Evolutionary conservation across 108 stramenopile genomes (phyloP).

Genomic region (Pseudonitzschia multistriata): DNA sequence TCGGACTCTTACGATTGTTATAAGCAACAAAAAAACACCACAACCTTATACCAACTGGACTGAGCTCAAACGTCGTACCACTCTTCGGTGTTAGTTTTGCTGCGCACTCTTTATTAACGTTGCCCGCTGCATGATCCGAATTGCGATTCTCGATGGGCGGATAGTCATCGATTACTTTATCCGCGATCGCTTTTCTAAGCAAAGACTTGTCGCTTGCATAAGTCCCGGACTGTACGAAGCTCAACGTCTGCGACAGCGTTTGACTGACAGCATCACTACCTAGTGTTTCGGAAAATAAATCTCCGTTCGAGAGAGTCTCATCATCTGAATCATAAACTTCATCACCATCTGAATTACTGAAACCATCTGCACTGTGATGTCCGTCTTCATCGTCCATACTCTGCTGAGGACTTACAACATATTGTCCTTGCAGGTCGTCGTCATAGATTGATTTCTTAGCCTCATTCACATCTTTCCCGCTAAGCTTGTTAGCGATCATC

Average conservation of each 20-base stretch:
- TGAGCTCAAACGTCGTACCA: conserved; percentile 14
- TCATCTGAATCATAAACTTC: conserved; percentile 25
- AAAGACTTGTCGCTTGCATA: conserved; percentile 8
- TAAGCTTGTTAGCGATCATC: conserved; percentile 11
- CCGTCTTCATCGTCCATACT: conserved; percentile 24
- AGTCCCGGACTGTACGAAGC: conserved; percentile 1
- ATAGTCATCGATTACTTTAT: conserved; percentile 2
- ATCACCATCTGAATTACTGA: neutral
- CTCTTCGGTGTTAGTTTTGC: neutral
- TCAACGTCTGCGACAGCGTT: conserved; percentile 14
- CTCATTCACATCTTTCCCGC: conserved; percentile 12
- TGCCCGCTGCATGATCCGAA: neutral
- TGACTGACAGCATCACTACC: conserved; percentile 11
- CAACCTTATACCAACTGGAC: conserved; percentile 41
- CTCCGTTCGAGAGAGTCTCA: conserved; percentile 24
- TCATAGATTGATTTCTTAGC: conserved; percentile 41
- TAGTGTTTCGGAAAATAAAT: conserved; percentile 2
- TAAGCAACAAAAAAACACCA: conserved; percentile 54
- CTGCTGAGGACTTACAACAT: conserved; percentile 35
- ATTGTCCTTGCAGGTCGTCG: conserved; percentile 30
- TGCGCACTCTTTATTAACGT: conserved; percentile 37
- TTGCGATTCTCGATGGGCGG: neutral
- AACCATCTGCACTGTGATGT: conserved; percentile 22
- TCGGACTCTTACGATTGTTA: conserved; percentile 32
- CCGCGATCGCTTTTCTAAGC: conserved; percentile 10